phyloP scores from a whole-genome alignment of 345 rosid species.

The Atalantia buxifolia region DNA sequence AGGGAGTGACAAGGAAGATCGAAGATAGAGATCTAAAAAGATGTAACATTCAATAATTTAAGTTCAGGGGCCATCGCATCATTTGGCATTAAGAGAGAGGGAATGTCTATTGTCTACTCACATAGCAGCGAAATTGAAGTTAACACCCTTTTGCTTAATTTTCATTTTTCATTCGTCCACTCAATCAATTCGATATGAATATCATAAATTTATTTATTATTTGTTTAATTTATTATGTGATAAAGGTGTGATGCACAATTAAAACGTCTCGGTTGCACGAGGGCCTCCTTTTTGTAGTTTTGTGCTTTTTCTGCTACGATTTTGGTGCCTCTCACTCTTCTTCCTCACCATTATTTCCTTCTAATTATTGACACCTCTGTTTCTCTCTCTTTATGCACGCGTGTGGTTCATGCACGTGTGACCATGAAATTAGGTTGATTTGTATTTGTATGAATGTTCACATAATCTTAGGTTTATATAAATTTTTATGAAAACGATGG shows the following conservation, averaged over 20 bases:
- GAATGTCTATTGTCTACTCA: not conserved
- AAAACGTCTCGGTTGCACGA: conserved; percentile 67
- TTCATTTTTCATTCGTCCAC: not conserved
- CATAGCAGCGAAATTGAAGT: not conserved
- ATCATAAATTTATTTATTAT: not conserved
- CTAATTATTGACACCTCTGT: conserved; percentile 17
- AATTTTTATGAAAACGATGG: not conserved
- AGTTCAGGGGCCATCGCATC: not conserved
- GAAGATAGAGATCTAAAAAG: not conserved
- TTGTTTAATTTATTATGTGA: not conserved
- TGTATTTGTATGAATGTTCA: not conserved
- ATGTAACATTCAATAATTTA: conserved; percentile 1
- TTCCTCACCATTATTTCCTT: not conserved
- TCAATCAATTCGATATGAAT: not conserved
- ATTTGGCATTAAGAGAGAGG: not conserved
- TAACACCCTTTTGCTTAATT: not conserved
- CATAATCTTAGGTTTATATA: not conserved
- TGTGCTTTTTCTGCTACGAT: conserved; percentile 29
- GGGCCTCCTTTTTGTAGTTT: conserved; percentile 66
- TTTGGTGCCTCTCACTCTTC: conserved; percentile 14
- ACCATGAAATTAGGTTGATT: not conserved
- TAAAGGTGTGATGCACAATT: conserved; percentile 36
- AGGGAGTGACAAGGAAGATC: not conserved
- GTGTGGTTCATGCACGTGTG: not conserved
- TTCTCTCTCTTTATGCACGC: not conserved